phyloP scores from a whole-genome alignment of 163 green algal species.

The Chloromonas sp. region DNA sequence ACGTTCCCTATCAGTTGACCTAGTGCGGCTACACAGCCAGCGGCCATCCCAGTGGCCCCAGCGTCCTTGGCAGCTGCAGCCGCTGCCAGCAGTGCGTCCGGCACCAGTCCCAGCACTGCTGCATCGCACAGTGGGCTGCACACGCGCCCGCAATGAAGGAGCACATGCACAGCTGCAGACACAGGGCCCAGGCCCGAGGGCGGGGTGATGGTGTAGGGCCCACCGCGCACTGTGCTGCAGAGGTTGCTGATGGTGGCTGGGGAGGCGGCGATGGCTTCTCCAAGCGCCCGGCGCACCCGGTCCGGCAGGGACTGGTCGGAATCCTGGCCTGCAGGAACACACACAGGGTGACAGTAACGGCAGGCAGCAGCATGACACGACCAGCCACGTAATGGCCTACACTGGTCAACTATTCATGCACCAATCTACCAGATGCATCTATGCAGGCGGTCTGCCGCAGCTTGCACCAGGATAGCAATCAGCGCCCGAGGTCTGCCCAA shows the following conservation, averaged over 20 bases:
- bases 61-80: not conserved
- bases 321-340: conserved; percentile 6
- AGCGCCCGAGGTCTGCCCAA: too few relatives aligned
- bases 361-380: too few relatives aligned
- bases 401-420: too few relatives aligned
- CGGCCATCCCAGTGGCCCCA: not conserved
- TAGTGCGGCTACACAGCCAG: not conserved
- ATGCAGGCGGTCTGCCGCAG: too few relatives aligned
- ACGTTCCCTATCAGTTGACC: not conserved
- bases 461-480: too few relatives aligned
- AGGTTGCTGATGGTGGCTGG: not conserved
- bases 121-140: conserved; percentile 43
- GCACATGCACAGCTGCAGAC: conserved; percentile 22
- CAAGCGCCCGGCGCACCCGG: conserved; percentile 21
- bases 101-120: conserved; percentile 28
- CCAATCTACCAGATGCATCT: too few relatives aligned
- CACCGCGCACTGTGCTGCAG: not conserved
- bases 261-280: conserved; percentile 30
- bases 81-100: conserved; percentile 21
- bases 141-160: conserved; percentile 36
- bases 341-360: too few relatives aligned
- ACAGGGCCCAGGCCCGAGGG: not conserved
- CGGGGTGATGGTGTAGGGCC: not conserved
- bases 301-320: conserved; percentile 13
- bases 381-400: too few relatives aligned